These are phyloP conservation scores for Suhomyces sp. DNA, from an alignment of 805 yeast genomes.

Conservation along the genomic window DNA sequence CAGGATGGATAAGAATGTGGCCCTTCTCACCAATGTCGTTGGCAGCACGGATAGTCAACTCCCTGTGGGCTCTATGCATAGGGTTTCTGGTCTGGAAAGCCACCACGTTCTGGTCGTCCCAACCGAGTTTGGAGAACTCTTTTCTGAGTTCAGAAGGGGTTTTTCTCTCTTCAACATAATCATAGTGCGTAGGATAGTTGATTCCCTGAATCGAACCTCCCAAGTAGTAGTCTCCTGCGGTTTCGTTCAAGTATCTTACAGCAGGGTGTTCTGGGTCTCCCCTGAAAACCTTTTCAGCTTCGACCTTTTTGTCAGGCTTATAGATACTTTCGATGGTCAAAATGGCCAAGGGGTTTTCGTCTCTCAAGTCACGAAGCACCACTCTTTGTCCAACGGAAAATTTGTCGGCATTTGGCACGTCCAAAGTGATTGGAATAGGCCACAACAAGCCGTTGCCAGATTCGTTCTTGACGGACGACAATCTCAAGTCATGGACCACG, in stretches of 20 bases:
- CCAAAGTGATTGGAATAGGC: slow-evolving; percentile 92
- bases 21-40: slow-evolving; percentile 78
- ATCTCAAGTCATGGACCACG: slow-evolving; percentile 67
- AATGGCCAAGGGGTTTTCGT: slow-evolving; percentile 75
- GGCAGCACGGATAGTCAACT: slow-evolving; percentile 95
- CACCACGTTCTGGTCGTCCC: slow-evolving; percentile 73
- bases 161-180: slow-evolving; percentile 80
- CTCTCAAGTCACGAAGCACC: slow-evolving; percentile 77
- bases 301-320: slow-evolving; percentile 73
- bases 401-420: slow-evolving; percentile 52
- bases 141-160: slow-evolving; percentile 88
- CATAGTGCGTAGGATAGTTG: slow-evolving; percentile 82
- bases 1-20: slow-evolving; percentile 86
- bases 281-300: slow-evolving; percentile 85
- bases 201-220: slow-evolving; percentile 90
- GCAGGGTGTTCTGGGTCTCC: slow-evolving; percentile 99
- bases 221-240: slow-evolving; percentile 78
- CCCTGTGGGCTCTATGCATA: slow-evolving; percentile 98
- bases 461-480: slow-evolving; percentile 44
- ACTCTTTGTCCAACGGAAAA: slow-evolving; percentile 58
- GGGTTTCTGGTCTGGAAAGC: slow-evolving; percentile 99
- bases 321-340: slow-evolving; percentile 76
- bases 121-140: slow-evolving; percentile 75
- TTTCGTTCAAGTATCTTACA: slow-evolving; percentile 62
- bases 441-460: slow-evolving; percentile 65